phyloP scores from a whole-genome alignment of 2,329 filamentous ascomycete species.

The Hypoxylon rubiginosum region DNA sequence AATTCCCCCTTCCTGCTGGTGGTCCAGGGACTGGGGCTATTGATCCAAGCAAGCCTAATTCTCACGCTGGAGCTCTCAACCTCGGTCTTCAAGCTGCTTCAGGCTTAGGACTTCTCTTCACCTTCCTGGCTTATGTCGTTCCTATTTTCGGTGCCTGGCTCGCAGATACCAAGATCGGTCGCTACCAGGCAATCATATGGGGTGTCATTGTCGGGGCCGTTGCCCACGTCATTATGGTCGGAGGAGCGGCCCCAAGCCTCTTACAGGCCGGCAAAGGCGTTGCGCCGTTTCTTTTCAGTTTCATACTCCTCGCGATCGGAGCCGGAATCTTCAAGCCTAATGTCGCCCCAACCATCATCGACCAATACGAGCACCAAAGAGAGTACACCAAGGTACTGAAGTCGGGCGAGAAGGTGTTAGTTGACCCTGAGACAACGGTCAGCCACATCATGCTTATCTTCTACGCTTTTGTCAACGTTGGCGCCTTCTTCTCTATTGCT shows the following conservation, averaged over 20 bases:
- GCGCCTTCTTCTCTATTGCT: constrained; percentile 63
- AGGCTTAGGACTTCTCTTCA: constrained; percentile 61
- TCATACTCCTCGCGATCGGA: constrained; percentile 76
- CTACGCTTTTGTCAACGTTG: constrained; percentile 61
- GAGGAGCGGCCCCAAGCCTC: constrained; percentile 72
- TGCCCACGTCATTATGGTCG: constrained; percentile 74
- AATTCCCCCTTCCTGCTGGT: constrained; percentile 64
- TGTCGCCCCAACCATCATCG: constrained; percentile 59
- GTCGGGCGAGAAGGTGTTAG: constrained; percentile 60
- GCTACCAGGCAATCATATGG: constrained; percentile 74
- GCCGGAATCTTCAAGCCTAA: constrained; percentile 80
- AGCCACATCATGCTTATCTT: constrained; percentile 60
- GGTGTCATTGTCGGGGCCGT: constrained; percentile 69
- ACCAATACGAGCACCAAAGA: constrained; percentile 59
- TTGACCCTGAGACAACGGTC: constrained; percentile 61
- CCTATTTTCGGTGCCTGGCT: constrained; percentile 67
- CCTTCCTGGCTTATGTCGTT: constrained; percentile 63
- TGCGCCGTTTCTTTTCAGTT: constrained; percentile 72
- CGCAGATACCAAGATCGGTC: constrained; percentile 75
- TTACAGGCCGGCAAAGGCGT: constrained; percentile 61
- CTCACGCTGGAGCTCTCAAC: constrained; percentile 65
- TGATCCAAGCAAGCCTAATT: constrained; percentile 49
- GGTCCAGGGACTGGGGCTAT: constrained; percentile 54
- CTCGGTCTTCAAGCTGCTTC: constrained; percentile 63
- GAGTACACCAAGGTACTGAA: constrained; percentile 58